These are phyloP conservation scores for Sugiyamaella pinicola DNA, from an alignment of 1,139 yeast genomes.

Conservation along the genomic window DNA sequence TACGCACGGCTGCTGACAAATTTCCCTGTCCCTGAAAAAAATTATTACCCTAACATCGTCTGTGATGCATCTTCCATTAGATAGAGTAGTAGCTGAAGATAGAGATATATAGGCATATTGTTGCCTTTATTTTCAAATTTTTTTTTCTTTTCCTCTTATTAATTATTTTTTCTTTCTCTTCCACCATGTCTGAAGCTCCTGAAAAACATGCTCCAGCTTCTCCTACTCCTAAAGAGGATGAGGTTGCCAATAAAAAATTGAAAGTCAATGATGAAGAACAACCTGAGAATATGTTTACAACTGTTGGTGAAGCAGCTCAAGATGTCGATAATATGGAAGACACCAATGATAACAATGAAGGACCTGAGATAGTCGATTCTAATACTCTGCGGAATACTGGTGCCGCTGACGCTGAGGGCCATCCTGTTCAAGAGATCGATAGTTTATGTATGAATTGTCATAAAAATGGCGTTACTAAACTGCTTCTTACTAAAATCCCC, in stretches of 20 bases:
- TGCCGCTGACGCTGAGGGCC: constrained; percentile 82
- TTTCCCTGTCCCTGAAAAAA: background rate
- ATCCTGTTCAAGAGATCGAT: constrained; percentile 92
- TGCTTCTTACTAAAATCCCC: constrained; percentile 87
- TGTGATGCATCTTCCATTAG: too few relatives aligned
- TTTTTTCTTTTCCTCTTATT: background rate
- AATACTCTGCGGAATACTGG: constrained; percentile 41
- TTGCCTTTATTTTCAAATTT: too few relatives aligned
- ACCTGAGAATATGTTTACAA: constrained; percentile 25
- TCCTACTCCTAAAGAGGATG: constrained; percentile 4
- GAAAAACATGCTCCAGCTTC: constrained; percentile 13
- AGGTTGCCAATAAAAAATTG: constrained; percentile 4
- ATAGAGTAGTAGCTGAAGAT: too few relatives aligned
- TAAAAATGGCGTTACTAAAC: constrained; percentile 76
- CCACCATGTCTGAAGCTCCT: constrained; percentile 9
- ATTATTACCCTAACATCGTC: background rate
- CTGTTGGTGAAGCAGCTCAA: constrained; percentile 37
- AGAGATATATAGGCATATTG: too few relatives aligned
- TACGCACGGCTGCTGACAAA: background rate
- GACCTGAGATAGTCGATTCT: constrained; percentile 30
- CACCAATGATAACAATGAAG: constrained; percentile 24
- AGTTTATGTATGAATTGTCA: constrained; percentile 96
- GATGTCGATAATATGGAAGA: constrained; percentile 29
- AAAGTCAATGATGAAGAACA: constrained; percentile 14
- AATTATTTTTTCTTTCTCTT: background rate